Percentiles rank a stretch among this genome's conserved stretches.
Evolutionary conservation across 352 stramenopile species (phyloP).

Genomic region (Pythium pectinolyticum): DNA sequence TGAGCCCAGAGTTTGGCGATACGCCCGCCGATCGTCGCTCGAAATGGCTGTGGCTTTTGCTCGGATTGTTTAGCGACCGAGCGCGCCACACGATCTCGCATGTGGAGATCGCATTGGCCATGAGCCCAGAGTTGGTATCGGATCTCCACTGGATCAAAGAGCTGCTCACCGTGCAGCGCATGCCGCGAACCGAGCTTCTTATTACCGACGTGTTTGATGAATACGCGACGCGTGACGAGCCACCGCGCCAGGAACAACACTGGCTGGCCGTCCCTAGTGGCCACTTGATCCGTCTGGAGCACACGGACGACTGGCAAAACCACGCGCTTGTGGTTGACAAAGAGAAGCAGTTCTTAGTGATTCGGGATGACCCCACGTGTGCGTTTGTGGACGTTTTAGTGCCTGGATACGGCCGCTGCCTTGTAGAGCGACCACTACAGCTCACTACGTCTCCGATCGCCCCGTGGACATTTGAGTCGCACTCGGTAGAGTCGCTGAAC

Average conservation of each 20-base stretch:
- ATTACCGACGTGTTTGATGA: slow-evolving; percentile 3
- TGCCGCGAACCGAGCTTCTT: neutral
- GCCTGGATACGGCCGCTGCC: slow-evolving; percentile 5
- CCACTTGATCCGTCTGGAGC: neutral
- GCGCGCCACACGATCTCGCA: neutral
- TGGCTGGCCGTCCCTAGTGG: slow-evolving; percentile 5
- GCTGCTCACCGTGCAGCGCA: neutral
- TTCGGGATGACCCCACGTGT: slow-evolving; percentile 10
- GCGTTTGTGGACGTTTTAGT: slow-evolving; percentile 8
- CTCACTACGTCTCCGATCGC: neutral
- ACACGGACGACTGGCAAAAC: neutral
- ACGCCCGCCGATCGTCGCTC: neutral
- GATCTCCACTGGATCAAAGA: neutral
- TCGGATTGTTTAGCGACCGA: slow-evolving; percentile 7
- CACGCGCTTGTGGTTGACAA: neutral
- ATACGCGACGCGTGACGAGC: neutral
- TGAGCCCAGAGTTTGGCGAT: neutral
- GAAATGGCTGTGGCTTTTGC: neutral
- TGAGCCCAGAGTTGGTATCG: neutral
- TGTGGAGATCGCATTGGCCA: neutral
- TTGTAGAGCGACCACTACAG: neutral
- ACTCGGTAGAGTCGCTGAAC: neutral
- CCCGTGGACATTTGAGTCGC: neutral
- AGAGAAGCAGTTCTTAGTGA: neutral
- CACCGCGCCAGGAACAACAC: neutral